These are phyloP conservation scores for Collybiopsis luxurians DNA, from an alignment of 768 basidiomycete species.

Conservation along the genomic window DNA sequence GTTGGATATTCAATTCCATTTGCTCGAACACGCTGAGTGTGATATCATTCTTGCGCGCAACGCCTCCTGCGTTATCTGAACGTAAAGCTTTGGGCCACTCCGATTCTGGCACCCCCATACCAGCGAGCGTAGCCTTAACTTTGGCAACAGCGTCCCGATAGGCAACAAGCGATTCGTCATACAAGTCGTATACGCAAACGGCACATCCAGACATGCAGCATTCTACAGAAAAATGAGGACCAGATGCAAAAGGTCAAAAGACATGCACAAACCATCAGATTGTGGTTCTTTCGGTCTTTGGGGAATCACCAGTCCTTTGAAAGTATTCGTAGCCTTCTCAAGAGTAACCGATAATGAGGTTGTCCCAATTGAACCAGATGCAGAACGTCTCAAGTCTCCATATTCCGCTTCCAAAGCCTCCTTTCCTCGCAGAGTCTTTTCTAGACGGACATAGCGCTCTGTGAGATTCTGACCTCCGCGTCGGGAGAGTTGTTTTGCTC, in stretches of 20 bases:
- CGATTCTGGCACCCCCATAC: conserved; percentile 45
- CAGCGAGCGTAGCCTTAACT: conserved; percentile 48
- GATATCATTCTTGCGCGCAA: conserved; percentile 26
- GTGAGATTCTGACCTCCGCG: conserved; percentile 61
- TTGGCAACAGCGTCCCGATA: conserved; percentile 56
- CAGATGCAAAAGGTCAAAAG: not conserved
- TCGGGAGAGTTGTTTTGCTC: conserved; percentile 16
- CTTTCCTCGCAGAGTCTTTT: conserved; percentile 48
- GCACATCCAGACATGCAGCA: conserved; percentile 97
- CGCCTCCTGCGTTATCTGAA: conserved; percentile 4
- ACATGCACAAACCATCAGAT: conserved; percentile 55
- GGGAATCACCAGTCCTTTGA: conserved; percentile 59
- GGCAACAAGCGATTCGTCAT: conserved; percentile 65
- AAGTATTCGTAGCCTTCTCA: conserved; percentile 24
- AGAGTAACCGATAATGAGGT: not conserved
- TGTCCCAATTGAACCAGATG: not conserved
- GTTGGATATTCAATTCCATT: conserved; percentile 56
- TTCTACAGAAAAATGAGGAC: conserved; percentile 40
- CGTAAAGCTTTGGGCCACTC: conserved; percentile 67
- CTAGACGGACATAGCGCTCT: conserved; percentile 53
- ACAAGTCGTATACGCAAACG: conserved; percentile 87
- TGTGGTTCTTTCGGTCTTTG: conserved; percentile 59
- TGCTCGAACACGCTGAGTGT: conserved; percentile 70
- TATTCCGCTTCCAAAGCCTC: conserved; percentile 30
- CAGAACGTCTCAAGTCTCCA: conserved; percentile 15